Evolutionary conservation across 2,329 filamentous ascomycete species (phyloP).

Genomic region (Rhynchosporium secalis): DNA sequence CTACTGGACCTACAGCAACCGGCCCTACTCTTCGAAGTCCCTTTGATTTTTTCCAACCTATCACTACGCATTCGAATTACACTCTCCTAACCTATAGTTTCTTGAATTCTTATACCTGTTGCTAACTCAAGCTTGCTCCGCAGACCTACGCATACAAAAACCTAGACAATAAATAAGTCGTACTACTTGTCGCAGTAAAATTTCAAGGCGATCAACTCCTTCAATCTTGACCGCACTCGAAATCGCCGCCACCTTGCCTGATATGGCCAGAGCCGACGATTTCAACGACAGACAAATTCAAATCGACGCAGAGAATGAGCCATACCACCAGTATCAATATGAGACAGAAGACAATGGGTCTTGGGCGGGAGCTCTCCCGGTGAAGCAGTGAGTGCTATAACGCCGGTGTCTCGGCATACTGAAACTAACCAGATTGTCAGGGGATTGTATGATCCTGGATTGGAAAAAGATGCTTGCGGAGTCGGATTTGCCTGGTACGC

Average conservation of each 20-base stretch:
- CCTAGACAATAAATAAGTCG: slow-evolving; percentile 3
- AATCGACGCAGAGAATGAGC: slow-evolving; percentile 58
- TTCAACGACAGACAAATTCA: slow-evolving; percentile 69
- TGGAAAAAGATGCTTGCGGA: slow-evolving; percentile 99
- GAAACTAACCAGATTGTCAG: slow-evolving; percentile 38
- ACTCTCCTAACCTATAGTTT: not conserved
- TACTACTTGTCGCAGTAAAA: slow-evolving; percentile 6
- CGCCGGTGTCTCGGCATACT: not conserved
- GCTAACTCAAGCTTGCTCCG: slow-evolving; percentile 2
- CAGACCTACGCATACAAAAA: slow-evolving; percentile 5
- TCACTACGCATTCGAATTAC: not conserved
- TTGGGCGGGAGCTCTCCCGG: slow-evolving; percentile 91
- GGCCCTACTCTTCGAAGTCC: not conserved
- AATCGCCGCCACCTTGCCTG: slow-evolving; percentile 53
- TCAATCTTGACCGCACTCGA: slow-evolving; percentile 18
- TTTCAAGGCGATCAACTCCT: slow-evolving; percentile 2
- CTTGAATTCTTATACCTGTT: not conserved
- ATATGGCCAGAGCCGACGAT: slow-evolving; percentile 66
- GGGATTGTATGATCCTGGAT: slow-evolving; percentile 91
- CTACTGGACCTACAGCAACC: slow-evolving; percentile 4
- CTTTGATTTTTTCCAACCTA: not conserved
- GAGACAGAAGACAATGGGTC: slow-evolving; percentile 81
- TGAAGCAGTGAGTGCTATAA: slow-evolving; percentile 72
- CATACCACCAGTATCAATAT: slow-evolving; percentile 77
- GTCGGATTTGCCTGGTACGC: slow-evolving; percentile 96